Conservation (phyloP, 164 flowering plant species). For the Vitis amurensis region DNA sequence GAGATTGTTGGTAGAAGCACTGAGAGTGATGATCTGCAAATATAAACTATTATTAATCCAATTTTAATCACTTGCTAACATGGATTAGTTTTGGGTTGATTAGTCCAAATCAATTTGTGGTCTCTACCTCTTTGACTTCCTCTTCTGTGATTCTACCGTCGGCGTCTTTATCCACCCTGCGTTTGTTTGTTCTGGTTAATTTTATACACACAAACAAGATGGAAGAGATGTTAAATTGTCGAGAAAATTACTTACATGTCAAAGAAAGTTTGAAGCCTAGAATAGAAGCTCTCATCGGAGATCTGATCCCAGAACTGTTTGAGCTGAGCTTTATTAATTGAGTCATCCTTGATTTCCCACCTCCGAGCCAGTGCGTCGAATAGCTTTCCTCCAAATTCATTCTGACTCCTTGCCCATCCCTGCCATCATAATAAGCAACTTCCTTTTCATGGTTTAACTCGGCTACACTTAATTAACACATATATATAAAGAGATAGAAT, state of each 20-base stretch:
- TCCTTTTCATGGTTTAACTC: not conserved
- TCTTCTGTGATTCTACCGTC: slow-evolving; percentile 34
- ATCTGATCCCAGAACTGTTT: slow-evolving; percentile 68
- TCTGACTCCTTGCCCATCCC: slow-evolving; percentile 65
- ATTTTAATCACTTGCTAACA: too few species aligned
- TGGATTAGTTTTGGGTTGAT: too few species aligned
- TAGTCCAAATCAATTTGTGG: too few species aligned
- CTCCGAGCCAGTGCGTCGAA: slow-evolving; percentile 54
- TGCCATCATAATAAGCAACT: slow-evolving; percentile 5
- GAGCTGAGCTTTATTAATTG: slow-evolving; percentile 40
- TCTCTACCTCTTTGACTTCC: slow-evolving; percentile 36
- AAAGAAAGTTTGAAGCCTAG: slow-evolving; percentile 66
- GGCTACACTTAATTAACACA: too few species aligned
- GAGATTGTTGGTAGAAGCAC: slow-evolving; percentile 39
- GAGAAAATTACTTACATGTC: slow-evolving; percentile 42
- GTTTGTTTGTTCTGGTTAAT: not conserved
- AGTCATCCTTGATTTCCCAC: slow-evolving; percentile 35
- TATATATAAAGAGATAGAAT: too few species aligned
- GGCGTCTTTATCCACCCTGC: slow-evolving; percentile 41
- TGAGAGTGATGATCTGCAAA: slow-evolving; percentile 34
- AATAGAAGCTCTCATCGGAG: slow-evolving; percentile 61
- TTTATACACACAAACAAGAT: too few species aligned
- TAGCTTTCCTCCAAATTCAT: slow-evolving; percentile 56
- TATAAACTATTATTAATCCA: not conserved
- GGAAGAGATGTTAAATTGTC: too few species aligned